Evolutionary conservation across 2,329 filamentous ascomycete species (phyloP), one percentile per base, ranked within the genome.

Genomic region (Scytalidium sp.): DNA sequence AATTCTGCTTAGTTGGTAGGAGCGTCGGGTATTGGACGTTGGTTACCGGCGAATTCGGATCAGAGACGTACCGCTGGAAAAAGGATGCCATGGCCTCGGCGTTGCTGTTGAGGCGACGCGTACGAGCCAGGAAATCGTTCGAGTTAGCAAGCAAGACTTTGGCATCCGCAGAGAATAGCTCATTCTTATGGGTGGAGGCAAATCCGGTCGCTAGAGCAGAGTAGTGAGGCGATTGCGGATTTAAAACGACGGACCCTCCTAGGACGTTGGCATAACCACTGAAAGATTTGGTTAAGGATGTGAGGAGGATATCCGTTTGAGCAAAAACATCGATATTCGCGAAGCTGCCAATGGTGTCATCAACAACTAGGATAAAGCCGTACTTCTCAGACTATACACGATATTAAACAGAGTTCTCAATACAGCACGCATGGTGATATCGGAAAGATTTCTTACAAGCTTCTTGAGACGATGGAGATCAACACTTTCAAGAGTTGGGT

Each of bases 251-350:
- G 46, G 72, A 74, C 17, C 75, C 80, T 29, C 67, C 78, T 67
- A 83, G 75, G 44, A 78, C 74, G 58, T 84, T 72, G 19, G 78
- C 71, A 51, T 74, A 74, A 15, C 81, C 81, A 52, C 68, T 79
- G 58, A 85, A 83, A 2, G 72, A 71, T 61, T 84, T 84, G n/a
- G 79, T 83, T 15, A 83, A 67, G 20, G 73, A 77, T 0, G 75
- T 75, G 15, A 79, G 56, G 25, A 84, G 52, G 0, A 80, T 60
- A 54, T 84, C 79, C 2, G 74, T 72, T 0, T 69, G 64, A 3
- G 64, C 55, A n/a, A 25, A n/a, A 27, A 84, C 62, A 58, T 83
- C 67, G 19, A 70, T 58, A 50, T 71, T 71, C 43, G 52, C 60
- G 45, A 69, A 69, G 32, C 53, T 62, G 6, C 60, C 64, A 39